phyloP scores from a whole-genome alignment of 257 asterid species.

The Nicotiana otophora region DNA sequence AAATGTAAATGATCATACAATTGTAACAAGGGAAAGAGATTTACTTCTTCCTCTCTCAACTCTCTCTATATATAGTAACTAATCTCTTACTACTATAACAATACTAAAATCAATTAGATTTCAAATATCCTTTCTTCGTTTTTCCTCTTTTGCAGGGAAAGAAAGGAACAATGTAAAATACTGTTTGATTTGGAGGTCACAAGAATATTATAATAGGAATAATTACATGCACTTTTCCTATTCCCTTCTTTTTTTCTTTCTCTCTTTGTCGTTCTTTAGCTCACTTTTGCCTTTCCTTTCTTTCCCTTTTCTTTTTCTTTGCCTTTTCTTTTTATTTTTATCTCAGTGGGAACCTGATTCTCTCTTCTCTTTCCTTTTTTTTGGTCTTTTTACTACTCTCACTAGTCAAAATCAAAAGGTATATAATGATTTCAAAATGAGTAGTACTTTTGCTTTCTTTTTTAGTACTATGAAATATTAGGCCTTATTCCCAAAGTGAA shows the following conservation, averaged over 20 bases:
- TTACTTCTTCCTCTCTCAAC: not conserved
- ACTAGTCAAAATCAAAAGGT: slow-evolving; percentile 29
- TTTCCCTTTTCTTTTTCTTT: not conserved
- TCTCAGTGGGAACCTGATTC: slow-evolving; percentile 59
- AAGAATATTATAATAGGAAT: not conserved
- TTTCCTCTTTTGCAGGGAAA: not conserved
- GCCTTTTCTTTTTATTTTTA: not conserved
- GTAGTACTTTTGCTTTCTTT: slow-evolving; percentile 11
- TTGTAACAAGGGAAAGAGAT: not conserved
- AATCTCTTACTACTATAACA: not conserved
- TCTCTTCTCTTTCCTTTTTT: slow-evolving; percentile 6
- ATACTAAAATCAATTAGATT: not conserved
- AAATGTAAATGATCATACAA: too few species aligned
- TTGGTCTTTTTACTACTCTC: slow-evolving; percentile 26
- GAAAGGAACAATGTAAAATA: not conserved
- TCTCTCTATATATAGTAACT: not conserved
- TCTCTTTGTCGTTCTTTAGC: slow-evolving; percentile 52
- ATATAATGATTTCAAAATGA: slow-evolving; percentile 57
- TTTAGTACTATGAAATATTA: slow-evolving; percentile 8
- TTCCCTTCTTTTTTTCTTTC: slow-evolving; percentile 36
- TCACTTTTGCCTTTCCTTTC: slow-evolving; percentile 2
- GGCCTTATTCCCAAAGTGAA: slow-evolving; percentile 66
- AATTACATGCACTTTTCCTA: not conserved
- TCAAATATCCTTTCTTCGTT: not conserved
- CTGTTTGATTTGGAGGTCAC: not conserved